Conservation (phyloP, 2,329 filamentous ascomycete species). For the Diaporthe eres region DNA sequence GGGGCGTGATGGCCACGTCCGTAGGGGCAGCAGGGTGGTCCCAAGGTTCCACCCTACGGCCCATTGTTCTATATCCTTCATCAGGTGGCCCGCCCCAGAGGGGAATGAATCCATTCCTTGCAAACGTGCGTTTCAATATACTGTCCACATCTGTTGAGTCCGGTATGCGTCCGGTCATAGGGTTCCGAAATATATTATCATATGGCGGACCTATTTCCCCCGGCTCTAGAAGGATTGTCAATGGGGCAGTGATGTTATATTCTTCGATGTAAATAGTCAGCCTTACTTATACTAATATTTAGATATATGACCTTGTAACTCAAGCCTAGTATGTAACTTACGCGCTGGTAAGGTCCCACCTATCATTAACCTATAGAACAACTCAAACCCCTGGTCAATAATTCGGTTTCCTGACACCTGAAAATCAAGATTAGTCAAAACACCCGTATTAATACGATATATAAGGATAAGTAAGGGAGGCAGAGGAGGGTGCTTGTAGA, state of each 20-base stretch:
- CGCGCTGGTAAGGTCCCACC: not conserved
- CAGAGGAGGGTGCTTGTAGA: too few relatives aligned
- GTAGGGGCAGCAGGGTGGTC: not conserved
- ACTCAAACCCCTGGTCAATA: not conserved
- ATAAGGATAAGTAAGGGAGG: not conserved
- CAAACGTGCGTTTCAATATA: not conserved
- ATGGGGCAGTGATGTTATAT: not conserved
- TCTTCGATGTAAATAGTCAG: not conserved
- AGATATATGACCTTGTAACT: not conserved
- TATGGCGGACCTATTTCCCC: not conserved
- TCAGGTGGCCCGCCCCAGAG: not conserved
- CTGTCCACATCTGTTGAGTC: not conserved
- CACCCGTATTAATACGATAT: not conserved
- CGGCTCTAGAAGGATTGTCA: not conserved
- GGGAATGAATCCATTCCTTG: not conserved
- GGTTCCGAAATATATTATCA: not conserved
- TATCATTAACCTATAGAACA: not conserved
- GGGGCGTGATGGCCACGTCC: not conserved
- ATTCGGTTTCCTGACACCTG: not conserved
- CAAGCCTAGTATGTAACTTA: not conserved
- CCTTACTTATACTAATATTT: too few relatives aligned
- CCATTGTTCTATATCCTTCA: not conserved
- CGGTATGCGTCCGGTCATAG: not conserved
- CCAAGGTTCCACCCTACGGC: not conserved
- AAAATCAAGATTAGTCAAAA: not conserved